Percentiles rank a stretch among this genome's conserved stretches.
These are phyloP conservation scores for Polymyxa betae DNA, from an alignment of 208 protist genomes.

Conservation along the genomic window DNA sequence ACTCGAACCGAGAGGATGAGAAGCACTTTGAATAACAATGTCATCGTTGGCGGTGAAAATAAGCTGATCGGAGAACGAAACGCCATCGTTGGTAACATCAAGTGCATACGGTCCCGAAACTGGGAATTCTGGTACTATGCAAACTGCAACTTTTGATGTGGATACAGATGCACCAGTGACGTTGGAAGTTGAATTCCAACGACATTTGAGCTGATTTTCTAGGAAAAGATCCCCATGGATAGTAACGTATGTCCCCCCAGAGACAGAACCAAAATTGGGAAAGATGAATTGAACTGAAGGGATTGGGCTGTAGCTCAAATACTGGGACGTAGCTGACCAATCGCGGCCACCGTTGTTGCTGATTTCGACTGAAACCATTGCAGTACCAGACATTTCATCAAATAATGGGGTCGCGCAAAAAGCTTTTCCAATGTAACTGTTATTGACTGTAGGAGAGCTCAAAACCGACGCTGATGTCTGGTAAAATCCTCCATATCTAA, in stretches of 20 bases:
- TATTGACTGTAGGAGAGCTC: too few species aligned
- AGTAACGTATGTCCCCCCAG: background rate
- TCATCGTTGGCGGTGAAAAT: background rate
- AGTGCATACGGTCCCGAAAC: background rate
- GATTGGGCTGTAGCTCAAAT: background rate
- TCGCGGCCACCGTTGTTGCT: background rate
- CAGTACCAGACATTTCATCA: too few species aligned
- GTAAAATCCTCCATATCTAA: too few species aligned
- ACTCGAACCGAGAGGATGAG: background rate
- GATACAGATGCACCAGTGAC: background rate
- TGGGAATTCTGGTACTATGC: background rate
- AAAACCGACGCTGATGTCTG: too few species aligned
- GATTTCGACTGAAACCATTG: background rate
- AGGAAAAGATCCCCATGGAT: background rate
- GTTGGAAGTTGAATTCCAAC: background rate
- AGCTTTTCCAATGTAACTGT: too few species aligned
- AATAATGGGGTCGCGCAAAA: too few species aligned
- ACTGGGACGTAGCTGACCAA: background rate
- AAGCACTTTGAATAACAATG: background rate
- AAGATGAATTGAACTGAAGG: background rate
- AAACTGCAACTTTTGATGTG: background rate
- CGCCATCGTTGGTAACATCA: slow-evolving; percentile 1
- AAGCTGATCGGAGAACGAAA: background rate
- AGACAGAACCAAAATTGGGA: background rate
- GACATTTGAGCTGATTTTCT: background rate